Conservation (phyloP, 306 rosid species). For the Cicer bijugum region DNA sequence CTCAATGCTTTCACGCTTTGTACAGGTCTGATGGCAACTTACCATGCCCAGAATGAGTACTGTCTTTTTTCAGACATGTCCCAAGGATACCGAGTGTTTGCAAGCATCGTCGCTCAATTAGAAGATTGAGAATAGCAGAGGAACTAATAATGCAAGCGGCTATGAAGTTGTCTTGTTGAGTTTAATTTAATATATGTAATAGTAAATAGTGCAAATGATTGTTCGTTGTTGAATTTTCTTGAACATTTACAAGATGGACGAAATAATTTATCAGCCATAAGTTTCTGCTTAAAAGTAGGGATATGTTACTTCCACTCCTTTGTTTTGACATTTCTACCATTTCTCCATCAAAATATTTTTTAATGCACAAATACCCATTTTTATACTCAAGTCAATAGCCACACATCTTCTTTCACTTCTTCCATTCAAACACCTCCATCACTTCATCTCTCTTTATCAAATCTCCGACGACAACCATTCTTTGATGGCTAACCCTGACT, state of each 20-base stretch:
- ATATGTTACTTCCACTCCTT: background rate
- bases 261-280: background rate
- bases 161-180: background rate
- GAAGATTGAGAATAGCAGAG: slow-evolving; percentile 55
- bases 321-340: background rate
- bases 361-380: no score
- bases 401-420: no score
- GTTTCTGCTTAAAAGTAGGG: background rate
- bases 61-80: slow-evolving; percentile 81
- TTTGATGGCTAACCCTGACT: no score
- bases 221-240: background rate
- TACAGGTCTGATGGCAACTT: slow-evolving; percentile 84
- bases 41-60: slow-evolving; percentile 94
- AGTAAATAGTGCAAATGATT: background rate
- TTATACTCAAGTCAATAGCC: no score
- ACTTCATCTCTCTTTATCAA: no score
- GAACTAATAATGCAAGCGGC: slow-evolving; percentile 17
- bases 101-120: slow-evolving; percentile 68
- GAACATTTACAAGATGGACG: background rate
- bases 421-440: no score
- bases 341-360: background rate
- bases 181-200: background rate
- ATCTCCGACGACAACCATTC: no score
- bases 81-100: slow-evolving; percentile 81
- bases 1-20: slow-evolving; percentile 33